Base-by-base conservation (phyloP, 345 rosid genomes). In the Reutealis trisperma region DNA sequence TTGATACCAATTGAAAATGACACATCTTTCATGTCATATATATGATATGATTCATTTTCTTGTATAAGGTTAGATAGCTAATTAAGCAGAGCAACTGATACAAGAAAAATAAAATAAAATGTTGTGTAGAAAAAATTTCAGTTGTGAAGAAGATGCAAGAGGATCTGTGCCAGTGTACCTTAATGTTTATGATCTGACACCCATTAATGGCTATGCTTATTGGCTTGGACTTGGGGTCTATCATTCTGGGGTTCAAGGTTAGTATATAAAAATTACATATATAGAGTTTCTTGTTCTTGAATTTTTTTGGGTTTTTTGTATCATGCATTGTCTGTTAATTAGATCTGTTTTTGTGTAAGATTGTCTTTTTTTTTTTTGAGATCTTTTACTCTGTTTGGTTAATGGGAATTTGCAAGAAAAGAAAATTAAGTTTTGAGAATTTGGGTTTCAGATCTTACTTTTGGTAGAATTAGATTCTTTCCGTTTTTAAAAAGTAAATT, bases 241-340 rank as follows among this genome's bases (percentile, higher is more conserved):
- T 75, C 98, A 96, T 84, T 96, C 99, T 45, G 99, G 99, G 10
- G 97, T 96, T 75, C 91, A 96, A 96, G 99, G 99, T 96, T 77
- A 32, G 87, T 84, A 16, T 27, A 24, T 55, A 55, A 25, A 14
- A 27, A 27, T 63, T 32, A 15, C 10, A 45, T 6, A 13, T 32
- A 55, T 45, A 55, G 41, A 76, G 19, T 12, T 21, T 68, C 54
- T 64, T 11, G 13, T 6, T 58, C 42, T 70, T 55, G 16, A 25
- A 47, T 68, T 19, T 6, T 69, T 64, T 49, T n/a, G n/a, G 4
- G 2, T 60, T 44, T 63, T 18, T 16, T 8, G 0, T 52, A 30
- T 51, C 14, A 22, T 24, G 22, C 70, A 47, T 32, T 64, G 68
- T 6, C 41, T n/a, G 71, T 15, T 19, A 14, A 65, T 55, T 67